Evolutionary conservation across 768 basidiomycete species (phyloP).

Genomic region (Phaffia australis): DNA sequence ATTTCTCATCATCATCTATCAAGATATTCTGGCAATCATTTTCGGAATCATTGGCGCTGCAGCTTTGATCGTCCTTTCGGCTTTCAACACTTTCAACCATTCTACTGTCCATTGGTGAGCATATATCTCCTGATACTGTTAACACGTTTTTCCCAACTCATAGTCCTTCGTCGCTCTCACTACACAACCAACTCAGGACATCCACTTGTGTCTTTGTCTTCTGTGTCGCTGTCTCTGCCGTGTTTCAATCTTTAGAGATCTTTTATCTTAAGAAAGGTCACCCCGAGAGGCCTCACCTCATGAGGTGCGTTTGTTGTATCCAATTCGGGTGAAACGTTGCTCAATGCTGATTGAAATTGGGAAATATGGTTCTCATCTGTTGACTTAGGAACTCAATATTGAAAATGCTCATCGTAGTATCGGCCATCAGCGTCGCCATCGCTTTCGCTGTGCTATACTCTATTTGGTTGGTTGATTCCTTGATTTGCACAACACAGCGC

Average conservation of each 20-base stretch:
- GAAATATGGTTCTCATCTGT: neutral
- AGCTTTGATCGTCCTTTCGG: conserved; percentile 36
- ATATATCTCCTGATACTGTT: neutral
- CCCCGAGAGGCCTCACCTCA: conserved; percentile 36
- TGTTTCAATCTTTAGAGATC: conserved; percentile 38
- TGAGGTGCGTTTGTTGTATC: conserved; percentile 1
- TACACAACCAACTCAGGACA: too few species aligned
- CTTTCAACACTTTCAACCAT: conserved; percentile 28
- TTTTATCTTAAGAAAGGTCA: conserved; percentile 35
- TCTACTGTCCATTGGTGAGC: conserved; percentile 32
- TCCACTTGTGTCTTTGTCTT: conserved; percentile 37
- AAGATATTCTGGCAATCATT: conserved; percentile 37
- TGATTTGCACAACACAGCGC: neutral
- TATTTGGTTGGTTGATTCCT: neutral
- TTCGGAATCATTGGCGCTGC: conserved; percentile 36
- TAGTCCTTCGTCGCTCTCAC: neutral
- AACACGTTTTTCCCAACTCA: neutral
- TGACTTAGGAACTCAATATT: conserved; percentile 35
- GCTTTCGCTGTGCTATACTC: conserved; percentile 37
- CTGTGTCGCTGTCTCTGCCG: conserved; percentile 37
- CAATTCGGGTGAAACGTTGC: too few species aligned
- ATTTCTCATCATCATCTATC: neutral
- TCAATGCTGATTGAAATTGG: neutral
- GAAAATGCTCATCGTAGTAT: conserved; percentile 37
- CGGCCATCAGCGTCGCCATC: conserved; percentile 37